Evolutionary conservation across 768 basidiomycete genomes (phyloP).

Genomic region (Porphyrellus cyaneotinctus): DNA sequence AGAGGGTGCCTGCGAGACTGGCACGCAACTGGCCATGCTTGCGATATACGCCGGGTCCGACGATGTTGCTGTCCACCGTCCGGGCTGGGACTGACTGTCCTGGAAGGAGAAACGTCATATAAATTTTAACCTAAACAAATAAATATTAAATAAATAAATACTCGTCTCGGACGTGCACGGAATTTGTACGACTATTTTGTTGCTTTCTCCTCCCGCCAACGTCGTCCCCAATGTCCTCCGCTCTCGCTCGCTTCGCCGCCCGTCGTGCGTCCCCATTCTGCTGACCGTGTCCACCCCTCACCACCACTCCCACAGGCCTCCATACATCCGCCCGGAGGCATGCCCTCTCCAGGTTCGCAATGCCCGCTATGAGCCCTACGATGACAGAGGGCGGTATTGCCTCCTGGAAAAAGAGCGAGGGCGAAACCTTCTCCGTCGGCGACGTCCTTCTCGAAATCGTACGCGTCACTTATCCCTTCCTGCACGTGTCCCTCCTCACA

Average conservation of each 20-base stretch:
- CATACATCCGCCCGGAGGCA: conserved; percentile 75
- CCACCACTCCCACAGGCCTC: conserved; percentile 50
- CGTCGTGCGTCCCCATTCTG: conserved; percentile 48
- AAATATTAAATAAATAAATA: conserved; percentile 3
- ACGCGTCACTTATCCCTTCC: conserved; percentile 26
- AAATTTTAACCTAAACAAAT: background rate
- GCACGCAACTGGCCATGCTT: conserved; percentile 64
- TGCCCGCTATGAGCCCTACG: conserved; percentile 99
- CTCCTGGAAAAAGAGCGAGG: conserved; percentile 95
- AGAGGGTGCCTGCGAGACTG: conserved; percentile 65
- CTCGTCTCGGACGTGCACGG: conserved; percentile 15
- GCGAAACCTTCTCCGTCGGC: conserved; percentile 82
- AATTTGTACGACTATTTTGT: conserved; percentile 28
- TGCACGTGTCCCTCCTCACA: conserved; percentile 6
- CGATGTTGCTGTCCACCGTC: conserved; percentile 39
- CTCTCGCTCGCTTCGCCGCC: conserved; percentile 59
- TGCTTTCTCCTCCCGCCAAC: conserved; percentile 7
- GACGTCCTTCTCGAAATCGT: conserved; percentile 97
- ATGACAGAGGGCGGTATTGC: conserved; percentile 99
- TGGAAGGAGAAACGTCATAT: conserved; percentile 53
- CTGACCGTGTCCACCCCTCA: background rate
- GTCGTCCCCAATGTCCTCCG: conserved; percentile 48
- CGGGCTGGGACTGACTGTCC: conserved; percentile 71
- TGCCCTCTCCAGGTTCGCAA: conserved; percentile 84
- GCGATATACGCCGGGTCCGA: conserved; percentile 65